A percentile compares a stretch with the other conserved stretches of the same genome.
These are phyloP conservation scores for Schwanniomyces occidentalis DNA, from an alignment of 805 yeast species.

Conservation along the genomic window DNA sequence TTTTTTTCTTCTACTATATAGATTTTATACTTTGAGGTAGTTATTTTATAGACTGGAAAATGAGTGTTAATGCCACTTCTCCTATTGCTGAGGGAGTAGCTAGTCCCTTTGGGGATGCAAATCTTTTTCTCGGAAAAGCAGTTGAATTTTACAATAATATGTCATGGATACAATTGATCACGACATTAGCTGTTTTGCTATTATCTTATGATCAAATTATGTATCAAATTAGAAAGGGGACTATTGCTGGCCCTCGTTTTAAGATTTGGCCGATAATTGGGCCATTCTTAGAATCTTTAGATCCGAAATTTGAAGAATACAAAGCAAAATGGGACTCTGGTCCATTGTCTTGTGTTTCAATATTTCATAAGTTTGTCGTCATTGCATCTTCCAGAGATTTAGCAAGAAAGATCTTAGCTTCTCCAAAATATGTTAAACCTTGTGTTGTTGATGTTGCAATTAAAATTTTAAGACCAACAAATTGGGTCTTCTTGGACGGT, in stretches of 20 bases:
- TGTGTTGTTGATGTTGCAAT: constrained; percentile 98
- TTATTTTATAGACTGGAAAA: too few species aligned
- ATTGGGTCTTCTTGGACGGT: constrained; percentile 98
- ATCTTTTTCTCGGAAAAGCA: constrained; percentile 12
- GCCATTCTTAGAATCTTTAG: constrained; percentile 89
- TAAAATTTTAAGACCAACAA: constrained; percentile 89
- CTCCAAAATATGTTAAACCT: constrained; percentile 89
- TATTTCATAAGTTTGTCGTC: constrained; percentile 96
- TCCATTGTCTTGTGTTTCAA: constrained; percentile 92
- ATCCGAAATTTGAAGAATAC: constrained; percentile 95
- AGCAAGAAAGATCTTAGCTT: constrained; percentile 80
- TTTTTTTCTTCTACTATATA: too few species aligned
- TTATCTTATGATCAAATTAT: constrained; percentile 72
- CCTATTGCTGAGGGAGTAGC: constrained; percentile 2
- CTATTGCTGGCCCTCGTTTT: constrained; percentile 84
- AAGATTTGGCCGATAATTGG: constrained; percentile 96
- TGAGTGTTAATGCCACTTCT: constrained; percentile 6
- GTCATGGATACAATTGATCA: constrained; percentile 55
- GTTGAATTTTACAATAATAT: constrained; percentile 20
- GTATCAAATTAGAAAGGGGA: constrained; percentile 79
- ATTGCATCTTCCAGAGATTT: constrained; percentile 87
- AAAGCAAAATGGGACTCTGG: constrained; percentile 93
- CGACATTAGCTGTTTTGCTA: constrained; percentile 47
- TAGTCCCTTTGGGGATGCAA: constrained; percentile 6
- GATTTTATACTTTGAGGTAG: too few species aligned